Evolutionary conservation across 208 protist genomes (phyloP).

Genomic region (Wallacemonas sp.): DNA sequence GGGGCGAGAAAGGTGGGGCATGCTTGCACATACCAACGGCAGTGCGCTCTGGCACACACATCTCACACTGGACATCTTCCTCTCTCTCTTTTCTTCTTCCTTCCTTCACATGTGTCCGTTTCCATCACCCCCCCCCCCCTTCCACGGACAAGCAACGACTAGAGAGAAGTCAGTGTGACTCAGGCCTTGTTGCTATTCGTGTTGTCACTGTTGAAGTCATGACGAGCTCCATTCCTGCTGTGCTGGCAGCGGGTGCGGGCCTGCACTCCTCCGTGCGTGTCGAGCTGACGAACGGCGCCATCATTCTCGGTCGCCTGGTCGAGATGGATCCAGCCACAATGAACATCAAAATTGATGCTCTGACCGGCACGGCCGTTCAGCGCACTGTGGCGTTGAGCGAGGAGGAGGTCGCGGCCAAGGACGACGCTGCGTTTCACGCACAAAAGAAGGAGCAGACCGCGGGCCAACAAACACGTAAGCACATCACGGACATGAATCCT

Average conservation of each 20-base stretch:
- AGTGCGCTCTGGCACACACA: too few species aligned
- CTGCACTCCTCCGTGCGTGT: conserved; percentile 64
- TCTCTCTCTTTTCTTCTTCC: too few species aligned
- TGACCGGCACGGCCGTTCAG: conserved; percentile 56
- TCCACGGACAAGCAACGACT: too few species aligned
- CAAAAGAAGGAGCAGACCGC: neutral
- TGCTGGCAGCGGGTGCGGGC: conserved; percentile 41
- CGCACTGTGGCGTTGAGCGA: conserved; percentile 11
- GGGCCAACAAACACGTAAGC: neutral
- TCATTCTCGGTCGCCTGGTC: conserved; percentile 62
- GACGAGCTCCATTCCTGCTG: conserved; percentile 47
- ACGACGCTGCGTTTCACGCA: neutral
- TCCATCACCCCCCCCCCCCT: too few species aligned
- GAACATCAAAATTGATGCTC: conserved; percentile 76
- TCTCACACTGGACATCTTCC: too few species aligned
- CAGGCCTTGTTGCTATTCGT: too few species aligned
- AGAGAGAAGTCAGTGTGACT: too few species aligned
- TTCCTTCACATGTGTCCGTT: too few species aligned
- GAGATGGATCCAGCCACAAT: conserved; percentile 74
- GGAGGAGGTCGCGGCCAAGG: neutral
- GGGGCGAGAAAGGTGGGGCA: too few species aligned
- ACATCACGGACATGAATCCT: conserved; percentile 37
- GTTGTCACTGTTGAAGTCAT: too few species aligned
- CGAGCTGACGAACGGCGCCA: conserved; percentile 70
- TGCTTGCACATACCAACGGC: too few species aligned